Conservation (phyloP, 352 stramenopile species). For the Phytophthora citrophthora region DNA sequence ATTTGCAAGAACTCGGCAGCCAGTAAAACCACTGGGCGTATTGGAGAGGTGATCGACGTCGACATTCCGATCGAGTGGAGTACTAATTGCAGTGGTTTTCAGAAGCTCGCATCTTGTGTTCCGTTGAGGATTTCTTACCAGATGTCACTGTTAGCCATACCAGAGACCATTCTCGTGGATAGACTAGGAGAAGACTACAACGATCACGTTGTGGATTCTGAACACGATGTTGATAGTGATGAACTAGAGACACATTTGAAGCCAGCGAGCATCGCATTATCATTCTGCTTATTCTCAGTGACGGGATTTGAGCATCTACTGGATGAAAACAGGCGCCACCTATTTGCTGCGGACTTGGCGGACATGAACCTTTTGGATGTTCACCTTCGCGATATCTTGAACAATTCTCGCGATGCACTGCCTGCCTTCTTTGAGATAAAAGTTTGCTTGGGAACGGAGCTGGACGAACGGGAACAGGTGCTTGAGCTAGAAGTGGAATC, state of each 20-base stretch:
- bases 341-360: not conserved
- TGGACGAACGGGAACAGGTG: not conserved
- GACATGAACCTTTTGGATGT: not conserved
- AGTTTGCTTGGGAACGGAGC: not conserved
- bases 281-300: conserved; percentile 4
- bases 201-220: not conserved
- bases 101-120: conserved; percentile 2
- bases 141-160: not conserved
- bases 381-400: not conserved
- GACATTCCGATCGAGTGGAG: conserved; percentile 11
- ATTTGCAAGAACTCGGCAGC: not conserved
- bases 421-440: not conserved
- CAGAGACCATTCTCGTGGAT: not conserved
- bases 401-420: not conserved
- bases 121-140: conserved; percentile 6
- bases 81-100: not conserved
- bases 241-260: not conserved
- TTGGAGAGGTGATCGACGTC: not conserved
- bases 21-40: not conserved
- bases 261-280: not conserved
- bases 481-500: not conserved
- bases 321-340: not conserved
- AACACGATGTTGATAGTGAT: not conserved
- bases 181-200: not conserved
- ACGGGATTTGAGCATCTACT: not conserved